Percentiles rank a stretch among this genome's conserved stretches.
phyloP scores from a whole-genome alignment of 108 stramenopile genomes.

The Seminavis robusta region DNA sequence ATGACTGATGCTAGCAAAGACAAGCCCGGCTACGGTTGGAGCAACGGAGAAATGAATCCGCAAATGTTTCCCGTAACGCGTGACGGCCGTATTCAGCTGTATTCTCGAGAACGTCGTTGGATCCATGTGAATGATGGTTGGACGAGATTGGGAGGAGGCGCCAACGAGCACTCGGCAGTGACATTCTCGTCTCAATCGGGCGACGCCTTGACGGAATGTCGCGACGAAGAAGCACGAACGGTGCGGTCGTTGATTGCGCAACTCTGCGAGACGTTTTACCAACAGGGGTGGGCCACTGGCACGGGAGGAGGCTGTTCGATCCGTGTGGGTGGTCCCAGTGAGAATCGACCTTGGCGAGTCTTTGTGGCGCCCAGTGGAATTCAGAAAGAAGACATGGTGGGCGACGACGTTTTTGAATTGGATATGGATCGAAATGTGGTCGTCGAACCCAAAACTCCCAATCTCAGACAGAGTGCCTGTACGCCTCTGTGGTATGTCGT shows the following conservation, averaged over 20 bases:
- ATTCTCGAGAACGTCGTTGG: constrained; percentile 69
- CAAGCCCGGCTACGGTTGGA: constrained; percentile 70
- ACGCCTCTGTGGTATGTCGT: constrained; percentile 91
- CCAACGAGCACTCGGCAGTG: neutral
- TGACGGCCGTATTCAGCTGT: constrained; percentile 61
- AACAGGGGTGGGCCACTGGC: constrained; percentile 90
- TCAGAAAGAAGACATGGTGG: constrained; percentile 95
- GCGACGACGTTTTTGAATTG: constrained; percentile 92
- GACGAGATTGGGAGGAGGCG: constrained; percentile 61
- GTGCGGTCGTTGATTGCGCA: constrained; percentile 73
- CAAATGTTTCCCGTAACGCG: constrained; percentile 57
- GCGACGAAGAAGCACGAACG: constrained; percentile 38
- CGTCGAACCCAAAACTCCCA: constrained; percentile 57
- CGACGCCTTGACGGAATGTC: neutral
- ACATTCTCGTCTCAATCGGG: neutral
- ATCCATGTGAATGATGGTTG: constrained; percentile 58
- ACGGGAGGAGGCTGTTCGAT: constrained; percentile 92
- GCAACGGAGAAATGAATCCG: constrained; percentile 60
- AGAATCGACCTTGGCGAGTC: constrained; percentile 67
- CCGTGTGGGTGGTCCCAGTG: constrained; percentile 65
- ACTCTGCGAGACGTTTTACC: constrained; percentile 84
- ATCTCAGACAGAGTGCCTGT: constrained; percentile 79
- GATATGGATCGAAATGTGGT: constrained; percentile 64
- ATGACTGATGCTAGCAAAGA: too few species aligned
- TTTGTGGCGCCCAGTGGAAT: constrained; percentile 95